Base-by-base conservation (phyloP, 805 yeast genomes). In the Nakazawaea ishiwadae region DNA sequence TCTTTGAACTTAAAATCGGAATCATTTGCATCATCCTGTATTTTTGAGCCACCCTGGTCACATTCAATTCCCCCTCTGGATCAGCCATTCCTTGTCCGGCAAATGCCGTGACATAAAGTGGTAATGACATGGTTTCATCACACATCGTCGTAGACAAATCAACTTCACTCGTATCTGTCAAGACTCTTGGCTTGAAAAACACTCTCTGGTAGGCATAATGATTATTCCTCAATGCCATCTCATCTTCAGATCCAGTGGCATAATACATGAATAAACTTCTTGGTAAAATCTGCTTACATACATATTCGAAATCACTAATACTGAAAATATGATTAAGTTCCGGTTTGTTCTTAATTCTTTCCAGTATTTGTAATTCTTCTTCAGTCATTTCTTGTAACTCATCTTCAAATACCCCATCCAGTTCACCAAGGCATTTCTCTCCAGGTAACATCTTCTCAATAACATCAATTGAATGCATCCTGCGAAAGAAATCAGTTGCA, bases 231-330 rank as follows among this genome's bases (percentile, higher is more conserved):
- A 70, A 46, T 4, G 74, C 66, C 37, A 69, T 58, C 46, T 70
- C 76, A 46, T 69, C 75, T 37, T 68, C 73, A 35, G 69, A 56
- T 0, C 73, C 76, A 5, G 69, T 60, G 17, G 71, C 62, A 49
- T 67, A 69, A 48, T 71, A 71, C 15, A 68, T 67, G 71, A 73
- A 69, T 1, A 72, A 71, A 12, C 44, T 51, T 30, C 58, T 56
- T 26, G 65, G 67, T 66, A 71, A 63, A 24, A 73, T 62, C 31
- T 60, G 60, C 34, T 69, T 58, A 21, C 74, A 74, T 15, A 70
- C 74, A 47, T 57, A 65, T 51, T 70, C 75, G 45, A 71, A 69
- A 46, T 71, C 75, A 40, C 55, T 62, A 39, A 71, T 53, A 45
- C 68, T 70, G 53, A 66, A 68, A 32, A 71, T 63, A 42, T 60